Evolutionary conservation across 2,329 filamentous ascomycete species (phyloP).

Genomic region (Xylaria sp.): DNA sequence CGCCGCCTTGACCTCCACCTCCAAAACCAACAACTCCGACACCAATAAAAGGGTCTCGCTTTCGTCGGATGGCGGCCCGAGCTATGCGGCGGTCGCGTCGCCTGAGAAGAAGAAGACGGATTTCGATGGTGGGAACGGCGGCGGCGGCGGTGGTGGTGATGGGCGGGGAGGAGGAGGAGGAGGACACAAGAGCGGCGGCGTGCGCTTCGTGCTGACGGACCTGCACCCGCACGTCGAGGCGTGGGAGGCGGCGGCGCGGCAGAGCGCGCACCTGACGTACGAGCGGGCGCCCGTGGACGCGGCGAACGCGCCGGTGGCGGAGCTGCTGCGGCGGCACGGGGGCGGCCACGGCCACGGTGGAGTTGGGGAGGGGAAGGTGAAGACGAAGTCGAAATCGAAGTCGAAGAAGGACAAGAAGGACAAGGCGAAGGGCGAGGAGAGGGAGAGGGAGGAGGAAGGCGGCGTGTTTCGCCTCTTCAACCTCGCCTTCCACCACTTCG

Average conservation of each 20-base stretch:
- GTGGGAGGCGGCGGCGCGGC: constrained; percentile 57
- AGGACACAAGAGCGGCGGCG: constrained; percentile 33
- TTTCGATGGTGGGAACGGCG: background rate
- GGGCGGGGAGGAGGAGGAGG: background rate
- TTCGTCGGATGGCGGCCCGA: too few relatives aligned
- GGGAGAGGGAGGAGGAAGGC: constrained; percentile 44
- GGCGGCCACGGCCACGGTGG: too few relatives aligned
- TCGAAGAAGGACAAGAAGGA: too few relatives aligned
- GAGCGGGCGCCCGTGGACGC: constrained; percentile 67
- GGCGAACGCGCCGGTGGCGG: constrained; percentile 54
- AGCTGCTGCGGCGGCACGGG: constrained; percentile 43
- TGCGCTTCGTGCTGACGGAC: constrained; percentile 67
- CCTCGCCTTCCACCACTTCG: constrained; percentile 77
- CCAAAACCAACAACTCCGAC: too few relatives aligned
- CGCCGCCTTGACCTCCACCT: too few relatives aligned
- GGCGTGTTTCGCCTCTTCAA: constrained; percentile 72
- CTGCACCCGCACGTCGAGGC: constrained; percentile 64
- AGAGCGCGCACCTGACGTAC: constrained; percentile 61
- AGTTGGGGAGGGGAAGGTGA: too few relatives aligned
- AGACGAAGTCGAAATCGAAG: too few relatives aligned
- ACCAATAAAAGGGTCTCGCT: too few relatives aligned
- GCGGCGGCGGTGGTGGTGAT: background rate
- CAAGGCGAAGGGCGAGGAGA: constrained; percentile 13
- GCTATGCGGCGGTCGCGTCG: constrained; percentile 24
- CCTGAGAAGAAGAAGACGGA: constrained; percentile 2